A percentile compares a stretch with the other conserved stretches of the same genome.
These are phyloP conservation scores for Cydonia oblonga DNA, from an alignment of 331 rosid species.

Conservation along the genomic window DNA sequence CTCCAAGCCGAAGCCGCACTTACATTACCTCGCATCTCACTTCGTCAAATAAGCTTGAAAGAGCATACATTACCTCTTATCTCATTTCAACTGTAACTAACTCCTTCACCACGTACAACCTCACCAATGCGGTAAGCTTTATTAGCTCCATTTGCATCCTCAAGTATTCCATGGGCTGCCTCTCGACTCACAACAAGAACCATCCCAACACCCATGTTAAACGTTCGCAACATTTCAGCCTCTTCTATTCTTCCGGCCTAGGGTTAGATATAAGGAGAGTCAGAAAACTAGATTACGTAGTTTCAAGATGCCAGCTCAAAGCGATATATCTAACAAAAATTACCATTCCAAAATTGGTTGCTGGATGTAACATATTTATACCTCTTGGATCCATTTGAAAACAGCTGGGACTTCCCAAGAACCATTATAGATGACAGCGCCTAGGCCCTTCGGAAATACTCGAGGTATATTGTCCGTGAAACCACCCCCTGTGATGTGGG, in stretches of 20 bases:
- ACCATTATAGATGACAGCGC: slow-evolving; percentile 46
- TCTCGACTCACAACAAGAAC: slow-evolving; percentile 68
- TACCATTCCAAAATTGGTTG: no score
- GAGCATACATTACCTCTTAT: no score
- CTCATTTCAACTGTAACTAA: slow-evolving; percentile 19
- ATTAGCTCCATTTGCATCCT: slow-evolving; percentile 12
- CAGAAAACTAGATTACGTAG: no score
- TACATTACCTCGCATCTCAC: no score
- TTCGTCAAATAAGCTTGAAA: background rate
- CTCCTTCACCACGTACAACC: slow-evolving; percentile 52
- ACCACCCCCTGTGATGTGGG: slow-evolving; percentile 92
- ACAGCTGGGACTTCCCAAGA: slow-evolving; percentile 71
- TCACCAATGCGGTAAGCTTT: slow-evolving; percentile 61
- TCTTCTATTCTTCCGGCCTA: slow-evolving; percentile 78
- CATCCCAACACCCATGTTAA: slow-evolving; percentile 95
- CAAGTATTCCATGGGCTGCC: slow-evolving; percentile 43
- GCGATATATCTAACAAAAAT: background rate
- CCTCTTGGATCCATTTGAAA: slow-evolving; percentile 91
- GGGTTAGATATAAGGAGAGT: background rate
- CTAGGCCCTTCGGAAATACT: slow-evolving; percentile 78
- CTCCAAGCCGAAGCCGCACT: no score
- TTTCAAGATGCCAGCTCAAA: background rate
- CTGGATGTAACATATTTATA: slow-evolving; percentile 12
- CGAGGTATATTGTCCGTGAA: slow-evolving; percentile 87
- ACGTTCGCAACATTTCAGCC: slow-evolving; percentile 71